Percentiles rank a stretch among this genome's conserved stretches.
phyloP scores from a whole-genome alignment of 257 asterid species.

The Solanum phureja region DNA sequence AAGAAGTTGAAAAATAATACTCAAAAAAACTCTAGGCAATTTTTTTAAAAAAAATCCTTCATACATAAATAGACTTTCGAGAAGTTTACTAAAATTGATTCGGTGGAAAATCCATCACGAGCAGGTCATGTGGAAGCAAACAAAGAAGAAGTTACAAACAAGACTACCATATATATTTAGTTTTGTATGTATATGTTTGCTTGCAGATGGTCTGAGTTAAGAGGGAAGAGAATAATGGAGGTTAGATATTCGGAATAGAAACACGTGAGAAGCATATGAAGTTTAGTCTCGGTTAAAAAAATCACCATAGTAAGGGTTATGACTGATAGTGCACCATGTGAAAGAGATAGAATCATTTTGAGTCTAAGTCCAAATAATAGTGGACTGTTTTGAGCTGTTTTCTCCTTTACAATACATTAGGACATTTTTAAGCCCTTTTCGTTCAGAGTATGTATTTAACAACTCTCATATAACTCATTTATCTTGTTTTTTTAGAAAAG shows the following conservation, averaged over 20 bases:
- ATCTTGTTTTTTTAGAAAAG: background rate
- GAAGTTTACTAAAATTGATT: too few relatives aligned
- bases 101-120: too few relatives aligned
- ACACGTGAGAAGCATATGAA: background rate
- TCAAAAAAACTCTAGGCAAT: too few relatives aligned
- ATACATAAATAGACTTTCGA: too few relatives aligned
- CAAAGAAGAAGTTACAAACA: background rate
- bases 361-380: too few relatives aligned
- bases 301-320: background rate
- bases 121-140: background rate
- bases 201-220: background rate
- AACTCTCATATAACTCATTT: background rate
- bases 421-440: background rate
- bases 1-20: background rate
- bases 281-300: background rate
- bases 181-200: background rate
- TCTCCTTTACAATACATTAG: too few relatives aligned
- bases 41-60: too few relatives aligned
- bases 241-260: background rate
- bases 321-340: background rate
- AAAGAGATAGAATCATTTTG: too few relatives aligned
- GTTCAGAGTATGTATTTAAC: background rate
- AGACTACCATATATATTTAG: background rate
- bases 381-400: background rate
- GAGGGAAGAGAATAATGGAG: background rate